These are phyloP conservation scores for Striga hermonthica DNA, from an alignment of 305 asterid species.

Conservation along the genomic window DNA sequence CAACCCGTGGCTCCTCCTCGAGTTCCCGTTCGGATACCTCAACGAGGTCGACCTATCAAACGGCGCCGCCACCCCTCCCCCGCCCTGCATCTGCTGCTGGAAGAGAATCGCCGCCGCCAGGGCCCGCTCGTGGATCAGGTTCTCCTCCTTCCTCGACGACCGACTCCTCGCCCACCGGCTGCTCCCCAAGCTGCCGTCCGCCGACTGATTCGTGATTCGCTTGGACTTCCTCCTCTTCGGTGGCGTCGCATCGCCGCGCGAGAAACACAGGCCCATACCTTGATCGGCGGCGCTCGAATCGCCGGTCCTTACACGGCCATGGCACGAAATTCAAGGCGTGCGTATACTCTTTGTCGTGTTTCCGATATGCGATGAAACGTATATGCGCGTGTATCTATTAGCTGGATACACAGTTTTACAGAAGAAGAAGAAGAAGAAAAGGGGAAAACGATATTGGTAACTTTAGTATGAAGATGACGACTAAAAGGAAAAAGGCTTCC, in stretches of 20 bases:
- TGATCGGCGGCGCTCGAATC: conserved; percentile 25
- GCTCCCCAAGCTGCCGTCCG: conserved; percentile 50
- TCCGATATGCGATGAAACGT: conserved; percentile 11
- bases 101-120: conserved; percentile 85
- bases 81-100: conserved; percentile 80
- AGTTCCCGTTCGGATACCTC: conserved; percentile 56
- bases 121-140: conserved; percentile 67
- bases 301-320: conserved; percentile 28
- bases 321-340: conserved; percentile 35
- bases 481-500: not conserved
- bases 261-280: conserved; percentile 77
- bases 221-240: conserved; percentile 52
- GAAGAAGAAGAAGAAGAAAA: conserved; percentile 14
- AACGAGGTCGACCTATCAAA: conserved; percentile 87
- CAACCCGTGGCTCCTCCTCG: conserved; percentile 60
- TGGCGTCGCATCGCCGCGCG: conserved; percentile 52
- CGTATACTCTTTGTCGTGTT: not conserved
- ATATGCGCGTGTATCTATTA: conserved; percentile 26
- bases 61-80: conserved; percentile 42
- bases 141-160: conserved; percentile 68
- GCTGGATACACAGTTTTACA: conserved; percentile 25
- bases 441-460: conserved; percentile 17
- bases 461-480: conserved; percentile 31
- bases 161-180: conserved; percentile 68
- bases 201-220: conserved; percentile 41